Evolutionary conservation across 495 filamentous ascomycete species (phyloP).

Genomic region (Daldinia concentrica): DNA sequence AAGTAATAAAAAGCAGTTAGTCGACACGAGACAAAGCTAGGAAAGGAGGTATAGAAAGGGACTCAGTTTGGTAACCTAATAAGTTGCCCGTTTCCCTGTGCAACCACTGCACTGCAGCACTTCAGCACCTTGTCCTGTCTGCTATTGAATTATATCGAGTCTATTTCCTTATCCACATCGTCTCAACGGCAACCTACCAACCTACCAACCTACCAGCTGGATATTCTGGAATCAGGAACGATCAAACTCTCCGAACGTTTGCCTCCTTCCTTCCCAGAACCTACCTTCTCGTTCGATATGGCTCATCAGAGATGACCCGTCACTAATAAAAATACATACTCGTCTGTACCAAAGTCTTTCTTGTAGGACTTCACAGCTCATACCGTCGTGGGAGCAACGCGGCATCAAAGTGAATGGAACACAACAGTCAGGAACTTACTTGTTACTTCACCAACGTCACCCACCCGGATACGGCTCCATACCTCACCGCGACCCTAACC

Average conservation of each 20-base stretch:
- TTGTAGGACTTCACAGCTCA: constrained; percentile 18
- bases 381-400: constrained; percentile 23
- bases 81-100: constrained; percentile 31
- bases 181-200: constrained; percentile 22
- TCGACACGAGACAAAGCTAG: constrained; percentile 27
- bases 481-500: constrained; percentile 6
- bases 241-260: constrained; percentile 39
- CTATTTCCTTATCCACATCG: constrained; percentile 24
- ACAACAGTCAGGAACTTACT: constrained; percentile 33
- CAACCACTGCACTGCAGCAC: constrained; percentile 32
- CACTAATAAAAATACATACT: constrained; percentile 24
- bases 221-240: constrained; percentile 36
- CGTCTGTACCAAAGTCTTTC: constrained; percentile 28
- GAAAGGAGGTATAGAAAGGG: constrained; percentile 24
- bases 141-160: constrained; percentile 39
- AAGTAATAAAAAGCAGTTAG: constrained; percentile 15
- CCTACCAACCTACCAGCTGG: constrained; percentile 33
- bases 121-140: constrained; percentile 22
- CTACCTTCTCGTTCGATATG: constrained; percentile 34
- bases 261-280: constrained; percentile 24
- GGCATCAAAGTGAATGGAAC: constrained; percentile 30
- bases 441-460: constrained; percentile 28
- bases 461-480: neutral
- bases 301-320: constrained; percentile 45
- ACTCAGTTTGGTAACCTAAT: constrained; percentile 22